Evolutionary conservation across 106 monocot genomes (phyloP).

Genomic region (Narthecium ossifragum): DNA sequence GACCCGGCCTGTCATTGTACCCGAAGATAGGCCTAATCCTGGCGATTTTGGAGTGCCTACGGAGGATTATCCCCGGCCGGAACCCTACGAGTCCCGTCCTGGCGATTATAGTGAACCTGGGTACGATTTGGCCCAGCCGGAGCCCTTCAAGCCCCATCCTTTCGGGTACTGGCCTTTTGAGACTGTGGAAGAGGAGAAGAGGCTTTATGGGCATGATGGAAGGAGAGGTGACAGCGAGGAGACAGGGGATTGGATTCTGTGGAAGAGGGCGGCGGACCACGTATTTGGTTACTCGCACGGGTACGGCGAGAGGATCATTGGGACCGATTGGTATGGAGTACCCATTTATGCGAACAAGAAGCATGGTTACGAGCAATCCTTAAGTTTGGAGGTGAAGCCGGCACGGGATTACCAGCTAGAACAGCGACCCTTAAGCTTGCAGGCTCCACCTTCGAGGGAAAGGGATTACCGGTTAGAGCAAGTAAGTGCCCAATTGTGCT

Average conservation of each 20-base stretch:
- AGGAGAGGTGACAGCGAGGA: conserved; percentile 1
- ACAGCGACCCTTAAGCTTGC: conserved; percentile 5
- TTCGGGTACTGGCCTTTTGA: too few species aligned
- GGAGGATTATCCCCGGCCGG: too few species aligned
- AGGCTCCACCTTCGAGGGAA: neutral
- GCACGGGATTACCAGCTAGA: conserved; percentile 19
- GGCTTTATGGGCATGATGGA: neutral
- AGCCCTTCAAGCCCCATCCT: too few species aligned
- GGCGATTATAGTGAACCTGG: too few species aligned
- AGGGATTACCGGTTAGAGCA: conserved; percentile 1
- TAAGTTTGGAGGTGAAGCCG: conserved; percentile 33
- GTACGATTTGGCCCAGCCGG: neutral
- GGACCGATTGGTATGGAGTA: conserved; percentile 44
- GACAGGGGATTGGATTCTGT: conserved; percentile 29
- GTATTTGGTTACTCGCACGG: conserved; percentile 65
- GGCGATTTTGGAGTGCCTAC: too few species aligned
- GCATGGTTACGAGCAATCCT: conserved; percentile 8
- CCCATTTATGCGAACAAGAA: conserved; percentile 58
- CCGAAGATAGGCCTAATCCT: too few species aligned
- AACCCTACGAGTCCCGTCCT: too few species aligned
- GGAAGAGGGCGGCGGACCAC: conserved; percentile 52
- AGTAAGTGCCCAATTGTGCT: neutral
- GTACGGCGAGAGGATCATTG: conserved; percentile 54
- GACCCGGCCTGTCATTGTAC: too few species aligned
- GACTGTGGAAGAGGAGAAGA: too few species aligned